Conservation (phyloP, 2,329 filamentous ascomycete species). For the Colletotrichum australisinense region DNA sequence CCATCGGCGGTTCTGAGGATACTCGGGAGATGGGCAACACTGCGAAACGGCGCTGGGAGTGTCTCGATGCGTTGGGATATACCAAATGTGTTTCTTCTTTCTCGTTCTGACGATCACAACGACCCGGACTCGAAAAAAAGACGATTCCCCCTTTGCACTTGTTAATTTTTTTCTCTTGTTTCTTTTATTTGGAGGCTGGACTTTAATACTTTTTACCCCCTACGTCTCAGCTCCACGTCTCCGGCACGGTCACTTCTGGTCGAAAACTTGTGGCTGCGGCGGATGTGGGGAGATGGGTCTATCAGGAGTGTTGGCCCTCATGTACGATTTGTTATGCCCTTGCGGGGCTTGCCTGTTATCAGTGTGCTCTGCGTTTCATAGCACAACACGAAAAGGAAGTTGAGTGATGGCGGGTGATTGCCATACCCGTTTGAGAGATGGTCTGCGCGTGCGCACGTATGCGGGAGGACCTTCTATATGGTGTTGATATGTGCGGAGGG, state of each 20-base stretch:
- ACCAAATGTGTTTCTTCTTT: slow-evolving; percentile 36
- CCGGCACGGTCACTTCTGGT: slow-evolving; percentile 5
- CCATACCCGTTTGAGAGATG: slow-evolving; percentile 17
- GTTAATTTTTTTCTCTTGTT: slow-evolving; percentile 36
- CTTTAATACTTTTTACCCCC: slow-evolving; percentile 17
- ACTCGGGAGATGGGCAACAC: slow-evolving; percentile 34
- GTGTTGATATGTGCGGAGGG: slow-evolving; percentile 4
- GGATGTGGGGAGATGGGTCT: background rate
- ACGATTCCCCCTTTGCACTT: slow-evolving; percentile 35
- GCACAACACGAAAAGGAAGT: slow-evolving; percentile 35
- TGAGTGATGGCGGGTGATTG: slow-evolving; percentile 25
- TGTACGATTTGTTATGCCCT: background rate
- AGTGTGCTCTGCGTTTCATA: slow-evolving; percentile 30
- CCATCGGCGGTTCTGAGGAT: slow-evolving; percentile 36
- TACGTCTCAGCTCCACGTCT: background rate
- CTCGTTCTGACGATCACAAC: slow-evolving; percentile 31
- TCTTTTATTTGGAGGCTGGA: slow-evolving; percentile 25
- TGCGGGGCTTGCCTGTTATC: background rate
- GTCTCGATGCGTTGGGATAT: slow-evolving; percentile 38
- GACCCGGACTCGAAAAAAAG: slow-evolving; percentile 36
- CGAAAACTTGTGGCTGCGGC: slow-evolving; percentile 4
- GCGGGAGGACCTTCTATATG: background rate
- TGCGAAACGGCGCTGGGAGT: slow-evolving; percentile 34
- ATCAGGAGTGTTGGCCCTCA: background rate
- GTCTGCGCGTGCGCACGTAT: slow-evolving; percentile 9